Base-by-base conservation (phyloP, 768 basidiomycete genomes). In the Lentinula aciculospora region DNA sequence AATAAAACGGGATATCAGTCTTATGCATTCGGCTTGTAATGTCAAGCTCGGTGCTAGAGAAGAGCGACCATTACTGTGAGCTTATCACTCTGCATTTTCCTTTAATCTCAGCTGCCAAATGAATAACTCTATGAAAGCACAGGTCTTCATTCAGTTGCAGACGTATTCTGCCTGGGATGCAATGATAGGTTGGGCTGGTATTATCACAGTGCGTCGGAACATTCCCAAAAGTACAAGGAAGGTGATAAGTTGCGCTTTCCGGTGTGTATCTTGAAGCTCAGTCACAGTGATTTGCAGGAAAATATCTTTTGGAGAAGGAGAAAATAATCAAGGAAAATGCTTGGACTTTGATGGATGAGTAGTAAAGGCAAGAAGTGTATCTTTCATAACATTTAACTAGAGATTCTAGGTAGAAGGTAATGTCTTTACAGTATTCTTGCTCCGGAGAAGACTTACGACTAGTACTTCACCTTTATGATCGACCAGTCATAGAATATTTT, bases 141-240 rank as follows among this genome's bases (percentile, higher is more conserved):
- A 6, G 90, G 90, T 4, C 80, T 88, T 3, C 89, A 92, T 62
- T 85, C 85, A 1, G 91, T 93, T 6, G 86, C 89, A 12, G 91
- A 93, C 66, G 81, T 85, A 1, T 92, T 82, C 66, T 93, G 91
- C 65, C 53, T 88, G 31, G 89, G 88, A 0, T 93, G 91, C 70
- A 84, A 86, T 57, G 88, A 88, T 15, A 79, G 88, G 34, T 58
- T 92, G 3, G 90, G 91, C 1, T 93, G 91, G 90, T 90, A 77
- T 65, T 93, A 93, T 63, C 83, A 89, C 68, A 88, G 86, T 66
- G 89, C 91, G 12, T 79, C 85, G 0, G 88, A 92, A 62, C 72
- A 75, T 37, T 77, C 81, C 2, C 91, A 93, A 80, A 91, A 87
- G 67, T 92, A 93, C 67, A 93, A 92, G 69, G 91, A 93, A 81